Base-by-base conservation (phyloP, 176 grass and related monocot genomes). In the Dactylis glomerata region DNA sequence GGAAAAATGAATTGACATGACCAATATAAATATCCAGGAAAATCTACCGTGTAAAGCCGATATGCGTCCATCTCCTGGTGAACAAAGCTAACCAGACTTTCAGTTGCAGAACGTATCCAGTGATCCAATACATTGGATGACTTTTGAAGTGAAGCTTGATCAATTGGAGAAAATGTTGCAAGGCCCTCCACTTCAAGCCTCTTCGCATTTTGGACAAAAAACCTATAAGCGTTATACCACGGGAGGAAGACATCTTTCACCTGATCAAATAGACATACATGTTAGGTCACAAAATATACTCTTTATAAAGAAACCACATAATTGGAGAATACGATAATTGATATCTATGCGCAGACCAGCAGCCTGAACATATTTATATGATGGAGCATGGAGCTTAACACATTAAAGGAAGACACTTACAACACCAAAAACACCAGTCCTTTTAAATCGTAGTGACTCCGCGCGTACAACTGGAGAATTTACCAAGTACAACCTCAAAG, bases 181-280 rank as follows among this genome's bases (percentile, higher is more conserved):
- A 88, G 62, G 47, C 91, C 93, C 81, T 99, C 96, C 81, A 94
- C 66, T 94, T 99, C 96, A 55, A 99, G 91, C 77, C 96, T 99
- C 81, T 99, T 99, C 31, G 93, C 93, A 82, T 99, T 99, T 99
- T 99, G 96, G 59, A 99, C 86, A 72, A 99, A 82, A 82, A 99
- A 99, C 64, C 96, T 91, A 81, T 99, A 96, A 22, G 96, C 96
- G 73, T 99, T 99, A 78, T 99, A 99, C 96, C 96, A 99, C 2
- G 96, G 96, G 41, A 99, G 96, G 89, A 99, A 99, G 79, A 99
- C 96, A 90, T 99, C 96, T 91, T 99, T 99, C 73, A 99, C 96
- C 96, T 99, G 88, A 40, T 33, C 61, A 87, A 81, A 76, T 52
- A 20, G 82, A 85, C n/a, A n/a, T 82, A 31, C 22, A 73, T 16